Conservation (phyloP, 148 eudicot genomes). For the Camellia granthamiana region DNA sequence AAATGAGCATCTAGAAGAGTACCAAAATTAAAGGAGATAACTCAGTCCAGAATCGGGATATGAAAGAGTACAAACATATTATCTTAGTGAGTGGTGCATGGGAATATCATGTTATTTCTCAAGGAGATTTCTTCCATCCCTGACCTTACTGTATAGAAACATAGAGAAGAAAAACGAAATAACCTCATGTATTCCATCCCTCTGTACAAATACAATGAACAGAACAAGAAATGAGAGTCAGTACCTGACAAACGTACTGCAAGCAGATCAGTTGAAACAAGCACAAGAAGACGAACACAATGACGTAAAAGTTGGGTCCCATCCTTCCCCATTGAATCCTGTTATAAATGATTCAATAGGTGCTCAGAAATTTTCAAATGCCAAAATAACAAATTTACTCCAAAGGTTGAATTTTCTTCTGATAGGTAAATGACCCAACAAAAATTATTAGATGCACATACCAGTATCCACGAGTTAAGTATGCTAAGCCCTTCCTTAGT, state of each 20-base stretch:
- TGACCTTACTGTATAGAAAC: not conserved
- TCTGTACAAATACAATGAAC: not conserved
- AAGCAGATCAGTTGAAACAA: conserved; percentile 83
- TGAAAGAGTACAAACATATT: not conserved
- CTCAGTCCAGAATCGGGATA: not conserved
- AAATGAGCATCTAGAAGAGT: not conserved
- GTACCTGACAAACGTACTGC: conserved; percentile 96
- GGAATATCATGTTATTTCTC: not conserved
- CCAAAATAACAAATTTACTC: not conserved
- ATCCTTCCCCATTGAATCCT: conserved; percentile 99
- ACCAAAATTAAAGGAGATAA: not conserved
- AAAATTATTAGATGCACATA: conserved; percentile 24
- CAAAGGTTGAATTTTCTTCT: not conserved
- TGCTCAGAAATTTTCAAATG: not conserved
- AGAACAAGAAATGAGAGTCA: conserved; percentile 4
- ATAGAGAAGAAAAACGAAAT: conserved; percentile 1
- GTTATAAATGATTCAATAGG: conserved; percentile 17
- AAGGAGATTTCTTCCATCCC: not conserved
- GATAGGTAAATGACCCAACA: not conserved
- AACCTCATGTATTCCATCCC: not conserved
- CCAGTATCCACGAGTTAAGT: conserved; percentile 96
- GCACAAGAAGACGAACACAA: conserved; percentile 90
- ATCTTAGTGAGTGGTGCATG: not conserved
- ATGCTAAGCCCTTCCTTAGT: conserved; percentile 77
- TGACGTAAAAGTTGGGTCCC: conserved; percentile 98